phyloP scores from a whole-genome alignment of 73 alveolate genomes.

The Paramecium tetraurelia region DNA sequence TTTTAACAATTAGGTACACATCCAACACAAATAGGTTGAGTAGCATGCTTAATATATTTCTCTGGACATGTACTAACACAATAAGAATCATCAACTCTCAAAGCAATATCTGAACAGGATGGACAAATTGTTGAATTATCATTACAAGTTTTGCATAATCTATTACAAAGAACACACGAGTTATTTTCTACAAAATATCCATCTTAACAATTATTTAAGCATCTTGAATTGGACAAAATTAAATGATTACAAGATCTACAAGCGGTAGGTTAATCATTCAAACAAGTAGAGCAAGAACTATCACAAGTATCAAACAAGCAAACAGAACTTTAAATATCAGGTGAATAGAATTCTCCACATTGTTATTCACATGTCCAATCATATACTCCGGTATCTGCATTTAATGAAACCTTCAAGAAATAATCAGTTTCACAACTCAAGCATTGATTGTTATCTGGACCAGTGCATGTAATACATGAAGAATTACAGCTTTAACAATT shows the following conservation, averaged over 20 bases:
- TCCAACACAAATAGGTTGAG: not conserved
- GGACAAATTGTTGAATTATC: not conserved
- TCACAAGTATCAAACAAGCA: not conserved
- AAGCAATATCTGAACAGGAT: not conserved
- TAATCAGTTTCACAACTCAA: not conserved
- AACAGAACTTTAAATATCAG: not conserved
- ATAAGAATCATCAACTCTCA: not conserved
- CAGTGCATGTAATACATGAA: not conserved
- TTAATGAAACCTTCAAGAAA: not conserved
- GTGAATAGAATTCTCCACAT: not conserved
- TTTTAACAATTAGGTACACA: not conserved
- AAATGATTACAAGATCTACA: not conserved
- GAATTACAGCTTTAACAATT: not conserved
- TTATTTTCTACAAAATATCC: not conserved
- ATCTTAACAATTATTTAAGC: not conserved
- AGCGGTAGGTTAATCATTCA: not conserved
- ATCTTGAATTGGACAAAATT: not conserved
- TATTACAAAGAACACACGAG: not conserved
- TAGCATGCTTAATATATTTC: not conserved
- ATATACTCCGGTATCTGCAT: not conserved
- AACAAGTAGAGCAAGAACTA: not conserved
- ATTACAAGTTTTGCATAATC: not conserved
- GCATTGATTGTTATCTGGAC: not conserved
- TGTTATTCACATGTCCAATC: not conserved
- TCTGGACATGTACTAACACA: slow-evolving; percentile 15